These are phyloP conservation scores for Auricularia sp. DNA, from an alignment of 768 basidiomycete genomes.

Conservation along the genomic window DNA sequence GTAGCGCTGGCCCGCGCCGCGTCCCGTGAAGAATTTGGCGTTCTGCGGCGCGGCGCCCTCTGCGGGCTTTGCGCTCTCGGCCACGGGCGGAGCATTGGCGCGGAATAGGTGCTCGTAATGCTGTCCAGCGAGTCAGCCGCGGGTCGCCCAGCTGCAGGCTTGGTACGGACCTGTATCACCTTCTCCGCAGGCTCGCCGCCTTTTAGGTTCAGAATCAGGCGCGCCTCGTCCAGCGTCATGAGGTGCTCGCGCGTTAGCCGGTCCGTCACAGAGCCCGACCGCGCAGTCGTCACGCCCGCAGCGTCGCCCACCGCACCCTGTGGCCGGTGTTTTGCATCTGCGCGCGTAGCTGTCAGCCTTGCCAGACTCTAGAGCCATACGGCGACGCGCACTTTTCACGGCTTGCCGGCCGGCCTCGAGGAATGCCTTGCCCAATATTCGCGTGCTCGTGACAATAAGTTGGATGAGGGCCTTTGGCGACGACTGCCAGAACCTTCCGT, in stretches of 20 bases:
- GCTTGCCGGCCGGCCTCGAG: conserved; percentile 86
- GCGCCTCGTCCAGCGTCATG: conserved; percentile 94
- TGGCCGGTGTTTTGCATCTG: conserved; percentile 79
- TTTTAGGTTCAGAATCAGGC: conserved; percentile 83
- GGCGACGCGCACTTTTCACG: conserved; percentile 63
- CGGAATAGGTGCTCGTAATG: conserved; percentile 91
- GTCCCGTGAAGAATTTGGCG: conserved; percentile 23
- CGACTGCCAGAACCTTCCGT: conserved; percentile 37
- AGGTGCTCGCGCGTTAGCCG: conserved; percentile 73
- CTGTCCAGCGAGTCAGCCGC: conserved; percentile 30
- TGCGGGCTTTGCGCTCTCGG: conserved; percentile 15
- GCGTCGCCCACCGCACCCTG: conserved; percentile 60
- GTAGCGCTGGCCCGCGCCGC: conserved; percentile 31
- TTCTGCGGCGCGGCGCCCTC: conserved; percentile 32
- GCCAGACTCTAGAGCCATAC: not conserved
- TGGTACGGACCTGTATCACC: conserved; percentile 54
- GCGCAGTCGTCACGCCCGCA: conserved; percentile 66
- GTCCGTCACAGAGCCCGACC: conserved; percentile 66
- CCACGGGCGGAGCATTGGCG: conserved; percentile 60
- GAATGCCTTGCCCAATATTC: conserved; percentile 87
- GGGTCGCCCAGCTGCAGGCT: not conserved
- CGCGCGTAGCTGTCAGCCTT: not conserved
- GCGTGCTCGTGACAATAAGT: conserved; percentile 64
- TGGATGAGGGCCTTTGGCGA: conserved; percentile 72
- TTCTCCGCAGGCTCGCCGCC: conserved; percentile 58